Conservation (phyloP, 345 rosid genomes). For the Hibiscus trionum region DNA sequence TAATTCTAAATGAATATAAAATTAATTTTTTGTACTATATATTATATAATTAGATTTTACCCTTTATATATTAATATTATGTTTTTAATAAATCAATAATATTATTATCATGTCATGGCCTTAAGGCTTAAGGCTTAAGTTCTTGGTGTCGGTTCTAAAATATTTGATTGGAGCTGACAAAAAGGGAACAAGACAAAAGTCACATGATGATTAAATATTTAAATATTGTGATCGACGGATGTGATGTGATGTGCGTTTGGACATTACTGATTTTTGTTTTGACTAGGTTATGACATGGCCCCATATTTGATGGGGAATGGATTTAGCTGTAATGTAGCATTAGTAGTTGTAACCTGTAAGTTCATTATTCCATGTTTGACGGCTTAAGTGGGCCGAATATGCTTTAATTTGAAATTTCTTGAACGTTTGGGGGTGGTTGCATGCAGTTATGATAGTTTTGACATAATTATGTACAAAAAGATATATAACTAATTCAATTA, state of each 20-base stretch:
- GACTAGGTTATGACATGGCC: neutral
- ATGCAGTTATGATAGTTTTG: neutral
- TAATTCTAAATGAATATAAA: too few species aligned
- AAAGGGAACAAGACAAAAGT: neutral
- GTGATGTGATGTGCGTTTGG: neutral
- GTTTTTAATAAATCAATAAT: too few species aligned
- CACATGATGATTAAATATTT: neutral
- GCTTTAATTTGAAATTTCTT: constrained; percentile 17
- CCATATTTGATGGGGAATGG: neutral
- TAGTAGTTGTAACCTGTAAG: neutral
- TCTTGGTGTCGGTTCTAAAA: neutral
- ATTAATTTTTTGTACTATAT: too few species aligned
- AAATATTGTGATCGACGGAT: neutral
- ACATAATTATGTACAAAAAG: neutral
- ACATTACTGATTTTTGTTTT: neutral
- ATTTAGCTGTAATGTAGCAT: neutral
- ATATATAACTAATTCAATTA: neutral
- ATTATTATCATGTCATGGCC: too few species aligned
- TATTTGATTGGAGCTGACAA: neutral
- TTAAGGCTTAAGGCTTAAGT: too few species aligned
- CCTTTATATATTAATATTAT: too few species aligned
- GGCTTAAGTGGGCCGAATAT: neutral
- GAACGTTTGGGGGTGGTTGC: neutral
- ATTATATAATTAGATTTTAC: too few species aligned
- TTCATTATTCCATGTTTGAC: constrained; percentile 5